These are phyloP conservation scores for Solanum chiquidenum DNA, from an alignment of 257 asterid species.

Conservation along the genomic window DNA sequence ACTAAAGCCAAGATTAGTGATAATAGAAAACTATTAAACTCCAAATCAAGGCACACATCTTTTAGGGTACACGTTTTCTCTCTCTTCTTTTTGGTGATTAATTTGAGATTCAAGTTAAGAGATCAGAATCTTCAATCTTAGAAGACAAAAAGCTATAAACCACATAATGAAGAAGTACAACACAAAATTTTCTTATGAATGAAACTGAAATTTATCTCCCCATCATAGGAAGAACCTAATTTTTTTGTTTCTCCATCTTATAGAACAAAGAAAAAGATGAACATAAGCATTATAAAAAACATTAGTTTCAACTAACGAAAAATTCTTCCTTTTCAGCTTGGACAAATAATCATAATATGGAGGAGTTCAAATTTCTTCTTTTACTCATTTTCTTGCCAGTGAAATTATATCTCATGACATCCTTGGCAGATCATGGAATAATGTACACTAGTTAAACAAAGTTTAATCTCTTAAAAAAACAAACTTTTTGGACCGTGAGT, in stretches of 20 bases:
- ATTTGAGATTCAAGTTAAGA: not conserved
- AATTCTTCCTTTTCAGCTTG: not conserved
- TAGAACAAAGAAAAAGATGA: not conserved
- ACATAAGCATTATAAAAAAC: not conserved
- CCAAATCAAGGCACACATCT: not conserved
- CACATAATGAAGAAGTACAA: not conserved
- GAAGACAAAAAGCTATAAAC: not conserved
- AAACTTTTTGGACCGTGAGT: not conserved
- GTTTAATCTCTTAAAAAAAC: not conserved
- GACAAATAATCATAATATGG: not conserved
- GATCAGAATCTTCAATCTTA: not conserved
- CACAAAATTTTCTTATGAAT: not conserved
- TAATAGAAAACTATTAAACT: not conserved
- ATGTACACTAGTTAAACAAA: not conserved
- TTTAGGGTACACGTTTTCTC: not conserved
- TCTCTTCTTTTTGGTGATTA: not conserved
- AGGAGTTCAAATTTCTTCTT: not conserved
- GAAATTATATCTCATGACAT: not conserved
- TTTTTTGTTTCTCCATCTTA: not conserved
- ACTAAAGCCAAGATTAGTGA: not conserved
- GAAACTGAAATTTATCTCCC: not conserved
- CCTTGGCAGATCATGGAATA: not conserved
- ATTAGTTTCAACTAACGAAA: not conserved
- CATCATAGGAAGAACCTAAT: not conserved
- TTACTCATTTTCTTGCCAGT: not conserved